A percentile compares a stretch with the other conserved stretches of the same genome.
These are phyloP conservation scores for Leptoxyphium fumago DNA, from an alignment of 2,329 filamentous ascomycete species.

Conservation along the genomic window DNA sequence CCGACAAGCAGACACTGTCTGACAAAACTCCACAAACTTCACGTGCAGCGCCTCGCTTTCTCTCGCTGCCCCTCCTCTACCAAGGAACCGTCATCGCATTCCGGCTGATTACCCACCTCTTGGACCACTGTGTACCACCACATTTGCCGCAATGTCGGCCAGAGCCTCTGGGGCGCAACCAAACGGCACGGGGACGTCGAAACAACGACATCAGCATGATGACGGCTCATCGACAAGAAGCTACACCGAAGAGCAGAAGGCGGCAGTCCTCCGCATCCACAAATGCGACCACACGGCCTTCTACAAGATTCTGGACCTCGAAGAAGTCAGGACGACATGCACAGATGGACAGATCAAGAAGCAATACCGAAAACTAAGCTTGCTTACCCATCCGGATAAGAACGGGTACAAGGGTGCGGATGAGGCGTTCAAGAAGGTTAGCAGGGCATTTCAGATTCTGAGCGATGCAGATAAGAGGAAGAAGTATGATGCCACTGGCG, in stretches of 20 bases:
- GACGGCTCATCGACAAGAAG: slow-evolving; percentile 62
- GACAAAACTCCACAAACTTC: too few relatives aligned
- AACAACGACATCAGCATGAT: slow-evolving; percentile 47
- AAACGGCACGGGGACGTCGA: slow-evolving; percentile 23
- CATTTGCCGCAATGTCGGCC: slow-evolving; percentile 22
- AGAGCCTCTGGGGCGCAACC: slow-evolving; percentile 27
- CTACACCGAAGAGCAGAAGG: slow-evolving; percentile 81
- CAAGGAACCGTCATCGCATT: too few relatives aligned
- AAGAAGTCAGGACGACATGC: slow-evolving; percentile 47
- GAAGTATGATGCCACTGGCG: slow-evolving; percentile 77
- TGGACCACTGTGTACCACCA: too few relatives aligned
- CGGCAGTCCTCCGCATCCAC: slow-evolving; percentile 77
- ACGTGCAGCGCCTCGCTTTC: too few relatives aligned
- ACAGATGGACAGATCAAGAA: slow-evolving; percentile 88
- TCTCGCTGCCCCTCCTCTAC: too few relatives aligned
- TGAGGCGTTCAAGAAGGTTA: slow-evolving; percentile 97
- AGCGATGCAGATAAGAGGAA: slow-evolving; percentile 87
- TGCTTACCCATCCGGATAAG: slow-evolving; percentile 96
- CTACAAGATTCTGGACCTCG: slow-evolving; percentile 81
- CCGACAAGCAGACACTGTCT: not conserved
- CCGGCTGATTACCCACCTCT: too few relatives aligned
- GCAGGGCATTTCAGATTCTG: slow-evolving; percentile 80
- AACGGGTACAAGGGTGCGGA: slow-evolving; percentile 92
- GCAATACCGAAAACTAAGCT: slow-evolving; percentile 84
- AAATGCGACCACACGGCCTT: slow-evolving; percentile 75